phyloP scores from a whole-genome alignment of 768 basidiomycete genomes.

The Mycena indigotica region DNA sequence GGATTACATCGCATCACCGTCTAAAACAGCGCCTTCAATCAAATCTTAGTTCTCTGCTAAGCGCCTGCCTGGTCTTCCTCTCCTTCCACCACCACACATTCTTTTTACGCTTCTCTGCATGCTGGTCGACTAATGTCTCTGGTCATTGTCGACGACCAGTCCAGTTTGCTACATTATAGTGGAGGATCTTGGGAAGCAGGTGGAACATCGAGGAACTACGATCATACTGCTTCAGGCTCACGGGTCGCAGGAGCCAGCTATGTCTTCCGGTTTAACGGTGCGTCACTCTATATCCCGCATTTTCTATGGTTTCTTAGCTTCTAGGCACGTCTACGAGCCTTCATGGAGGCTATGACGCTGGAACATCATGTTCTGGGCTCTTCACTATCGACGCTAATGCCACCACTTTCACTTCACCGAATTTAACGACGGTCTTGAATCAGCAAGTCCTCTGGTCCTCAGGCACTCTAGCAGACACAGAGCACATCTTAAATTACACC shows the following conservation, averaged over 20 bases:
- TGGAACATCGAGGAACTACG: constrained; percentile 15
- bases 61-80: neutral
- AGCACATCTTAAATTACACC: constrained; percentile 26
- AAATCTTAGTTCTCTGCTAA: neutral
- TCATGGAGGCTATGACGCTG: constrained; percentile 20
- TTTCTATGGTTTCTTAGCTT: neutral
- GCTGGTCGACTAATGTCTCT: constrained; percentile 16
- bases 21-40: neutral
- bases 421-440: constrained; percentile 3
- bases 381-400: constrained; percentile 23
- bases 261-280: constrained; percentile 27
- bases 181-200: constrained; percentile 21
- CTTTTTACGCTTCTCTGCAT: constrained; percentile 6
- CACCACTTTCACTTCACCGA: constrained; percentile 20
- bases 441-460: constrained; percentile 26
- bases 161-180: constrained; percentile 19
- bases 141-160: constrained; percentile 25
- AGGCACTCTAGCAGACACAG: constrained; percentile 18
- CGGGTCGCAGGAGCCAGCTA: constrained; percentile 20
- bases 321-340: neutral
- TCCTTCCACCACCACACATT: neutral
- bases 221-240: constrained; percentile 24
- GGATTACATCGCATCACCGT: neutral
- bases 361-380: constrained; percentile 21
- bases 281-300: neutral